Evolutionary conservation across 2,329 filamentous ascomycete genomes (phyloP), one percentile per base, ranked within the genome.

Genomic region (Chaetothyriales sp.): DNA sequence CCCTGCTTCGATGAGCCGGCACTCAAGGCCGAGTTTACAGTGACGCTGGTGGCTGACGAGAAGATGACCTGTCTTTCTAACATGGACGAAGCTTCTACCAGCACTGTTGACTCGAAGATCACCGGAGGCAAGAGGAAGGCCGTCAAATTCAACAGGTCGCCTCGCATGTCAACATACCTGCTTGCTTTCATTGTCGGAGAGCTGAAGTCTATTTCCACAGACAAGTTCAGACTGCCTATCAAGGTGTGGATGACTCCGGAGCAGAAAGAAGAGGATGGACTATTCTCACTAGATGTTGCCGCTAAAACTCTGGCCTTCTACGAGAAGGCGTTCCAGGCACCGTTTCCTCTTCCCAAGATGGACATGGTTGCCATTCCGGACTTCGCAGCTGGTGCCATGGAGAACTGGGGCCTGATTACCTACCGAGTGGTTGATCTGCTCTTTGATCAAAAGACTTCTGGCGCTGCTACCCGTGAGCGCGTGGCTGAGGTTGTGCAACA

Each of bases 1-100:
- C 90, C 90, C 44, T 95, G 90, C 70, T 95, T 95, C 66, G 90
- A 96, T 64, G 92, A 96, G 72, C 90, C 90, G 25, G 83, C 87
- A 22, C 76, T 96, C 60, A 96, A 96, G 74, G 86, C 90, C 42
- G 83, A 84, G 58, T 96, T 94, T 70, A 90, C 86, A 26, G 80
- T 95, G 56, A 95, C 89, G 0, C 75, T 96, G 59, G 77, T 96
- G 60, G 88, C 90, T 4, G 89, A 95, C 68, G 86, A 93, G 72
- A 75, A 86, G 62, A 70, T 94, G 70, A 95, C 89, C 10, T 95
- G 90, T 64, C 68, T 96, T 64, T 93, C 88, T 71, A 96, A 96
- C 70, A 96, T 96, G 90, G 87, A 95, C 64, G 86, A 92, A 50
- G 84, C 81, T 32, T 82, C 80, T 5, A 85, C 93, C 71, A 80